Conservation (phyloP, 768 basidiomycete genomes). For the Kwoniella sp. region DNA sequence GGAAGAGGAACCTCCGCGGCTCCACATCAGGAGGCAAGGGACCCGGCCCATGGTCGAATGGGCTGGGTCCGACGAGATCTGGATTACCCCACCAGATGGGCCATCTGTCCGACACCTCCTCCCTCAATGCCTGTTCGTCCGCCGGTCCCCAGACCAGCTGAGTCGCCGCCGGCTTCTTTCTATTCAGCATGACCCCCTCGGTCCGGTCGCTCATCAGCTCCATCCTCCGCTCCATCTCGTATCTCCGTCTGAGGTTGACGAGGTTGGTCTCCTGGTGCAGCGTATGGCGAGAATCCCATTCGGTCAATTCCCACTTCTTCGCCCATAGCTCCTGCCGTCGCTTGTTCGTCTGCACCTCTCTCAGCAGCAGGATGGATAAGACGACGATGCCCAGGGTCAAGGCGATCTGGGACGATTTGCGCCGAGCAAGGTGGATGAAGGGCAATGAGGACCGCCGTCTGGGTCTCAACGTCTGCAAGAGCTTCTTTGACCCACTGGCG, state of each 20-base stretch:
- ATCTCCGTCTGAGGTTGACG: slow-evolving; percentile 1
- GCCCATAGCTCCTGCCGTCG: slow-evolving; percentile 2
- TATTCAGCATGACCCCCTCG: not conserved
- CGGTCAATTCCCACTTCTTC: not conserved
- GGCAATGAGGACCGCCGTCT: slow-evolving; percentile 7
- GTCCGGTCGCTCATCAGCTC: not conserved
- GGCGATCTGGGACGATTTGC: slow-evolving; percentile 13
- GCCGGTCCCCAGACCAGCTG: slow-evolving; percentile 7
- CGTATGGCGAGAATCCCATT: slow-evolving; percentile 9
- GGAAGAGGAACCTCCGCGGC: slow-evolving; percentile 43
- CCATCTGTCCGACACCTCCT: slow-evolving; percentile 15
- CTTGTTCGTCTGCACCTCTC: slow-evolving; percentile 7
- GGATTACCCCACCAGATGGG: slow-evolving; percentile 44
- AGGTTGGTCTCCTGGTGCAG: slow-evolving; percentile 1
- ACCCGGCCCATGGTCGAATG: slow-evolving; percentile 40
- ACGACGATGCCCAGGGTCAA: slow-evolving; percentile 6
- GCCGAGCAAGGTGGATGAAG: slow-evolving; percentile 3
- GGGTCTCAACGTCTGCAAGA: not conserved
- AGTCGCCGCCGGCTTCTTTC: too few species aligned
- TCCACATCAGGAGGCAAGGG: slow-evolving; percentile 2
- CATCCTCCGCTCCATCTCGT: slow-evolving; percentile 1
- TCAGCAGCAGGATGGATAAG: slow-evolving; percentile 2
- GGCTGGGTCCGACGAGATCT: slow-evolving; percentile 38
- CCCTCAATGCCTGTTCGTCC: slow-evolving; percentile 5
- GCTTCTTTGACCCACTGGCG: not conserved